Base-by-base conservation (phyloP, 1,139 yeast genomes). In the Suhomyces panamericanus region DNA sequence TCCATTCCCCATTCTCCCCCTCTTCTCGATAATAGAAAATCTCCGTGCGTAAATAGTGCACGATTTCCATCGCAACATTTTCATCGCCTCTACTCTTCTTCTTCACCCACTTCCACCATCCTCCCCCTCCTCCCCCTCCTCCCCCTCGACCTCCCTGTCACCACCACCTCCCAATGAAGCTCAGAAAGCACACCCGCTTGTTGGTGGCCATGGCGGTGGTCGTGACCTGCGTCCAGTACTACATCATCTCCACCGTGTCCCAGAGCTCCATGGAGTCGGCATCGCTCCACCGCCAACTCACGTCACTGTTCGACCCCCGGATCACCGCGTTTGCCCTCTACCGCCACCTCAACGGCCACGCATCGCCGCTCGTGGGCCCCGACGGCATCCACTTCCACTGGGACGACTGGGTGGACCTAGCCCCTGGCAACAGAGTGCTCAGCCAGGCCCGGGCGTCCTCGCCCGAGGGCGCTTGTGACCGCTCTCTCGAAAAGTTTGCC, bases 361-460 rank as follows among this genome's bases (percentile, higher is more conserved):
- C 32, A 8, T 10, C 29, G 20, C 32, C 41, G 26, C 28, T 56
- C 7, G 63, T 60, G 15, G 47, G 45, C 29, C 37, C 41, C 4
- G 48, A 51, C 6, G 72, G 69, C 6, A 53, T 69, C 12, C 53
- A 47, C 44, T 70, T 70, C 55, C 77, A 71, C 53, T 71, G 77
- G 77, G 76, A 70, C 48, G 75, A 71, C 52, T 70, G 74, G 71
- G 62, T 68, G 12, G 76, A 70, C 49, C 51, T 67, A 39, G 49
- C 56, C 22, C 62, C 66, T 3, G 73, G 59, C 2, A 50, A 65
- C 38, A 31, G 51, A 11, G 45, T 63, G 6, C 50, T 70, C 22
- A 50, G 51, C 12, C 41, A 46, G 8, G 59, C 54, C 38, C 54
- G 68, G 29, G 41, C 47, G 4, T 30, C 42, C 3, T 49, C 42